phyloP scores from a whole-genome alignment of 140 eudicot genomes.

The Oenanthe javanica region DNA sequence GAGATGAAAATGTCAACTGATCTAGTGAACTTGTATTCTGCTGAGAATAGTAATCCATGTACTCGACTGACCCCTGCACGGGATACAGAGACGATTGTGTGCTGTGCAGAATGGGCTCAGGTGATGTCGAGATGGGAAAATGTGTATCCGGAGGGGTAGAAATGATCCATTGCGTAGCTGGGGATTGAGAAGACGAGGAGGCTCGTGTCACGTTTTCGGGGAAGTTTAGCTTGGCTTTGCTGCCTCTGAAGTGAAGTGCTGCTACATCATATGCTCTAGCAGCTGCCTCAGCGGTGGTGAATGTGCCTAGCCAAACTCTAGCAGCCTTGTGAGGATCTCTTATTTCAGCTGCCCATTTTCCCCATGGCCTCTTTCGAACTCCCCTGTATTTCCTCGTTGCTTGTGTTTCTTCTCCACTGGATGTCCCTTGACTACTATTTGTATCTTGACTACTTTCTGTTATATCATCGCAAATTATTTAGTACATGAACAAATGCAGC shows the following conservation, averaged over 20 bases:
- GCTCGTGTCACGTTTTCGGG: conserved; percentile 11
- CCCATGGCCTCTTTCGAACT: conserved; percentile 31
- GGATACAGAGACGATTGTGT: neutral
- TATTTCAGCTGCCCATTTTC: conserved; percentile 20
- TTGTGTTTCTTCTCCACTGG: conserved; percentile 4
- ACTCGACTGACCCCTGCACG: neutral
- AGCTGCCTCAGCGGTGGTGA: conserved; percentile 5
- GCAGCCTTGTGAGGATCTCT: conserved; percentile 12
- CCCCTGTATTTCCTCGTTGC: conserved; percentile 36
- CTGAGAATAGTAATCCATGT: neutral
- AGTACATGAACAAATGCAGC: neutral
- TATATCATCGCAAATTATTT: neutral
- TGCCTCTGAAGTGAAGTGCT: conserved; percentile 14
- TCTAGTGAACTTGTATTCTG: neutral
- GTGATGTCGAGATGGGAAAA: neutral
- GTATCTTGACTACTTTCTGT: neutral
- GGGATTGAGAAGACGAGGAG: neutral
- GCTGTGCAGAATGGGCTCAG: neutral
- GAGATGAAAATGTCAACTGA: neutral
- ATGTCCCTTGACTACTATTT: neutral
- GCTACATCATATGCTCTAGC: conserved; percentile 17
- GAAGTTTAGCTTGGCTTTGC: conserved; percentile 16
- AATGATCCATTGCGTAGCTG: conserved; percentile 4
- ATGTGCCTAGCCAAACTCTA: conserved; percentile 20
- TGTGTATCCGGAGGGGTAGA: neutral